Evolutionary conservation across 2,329 filamentous ascomycete genomes (phyloP).

Genomic region (Ramichloridium luteum): DNA sequence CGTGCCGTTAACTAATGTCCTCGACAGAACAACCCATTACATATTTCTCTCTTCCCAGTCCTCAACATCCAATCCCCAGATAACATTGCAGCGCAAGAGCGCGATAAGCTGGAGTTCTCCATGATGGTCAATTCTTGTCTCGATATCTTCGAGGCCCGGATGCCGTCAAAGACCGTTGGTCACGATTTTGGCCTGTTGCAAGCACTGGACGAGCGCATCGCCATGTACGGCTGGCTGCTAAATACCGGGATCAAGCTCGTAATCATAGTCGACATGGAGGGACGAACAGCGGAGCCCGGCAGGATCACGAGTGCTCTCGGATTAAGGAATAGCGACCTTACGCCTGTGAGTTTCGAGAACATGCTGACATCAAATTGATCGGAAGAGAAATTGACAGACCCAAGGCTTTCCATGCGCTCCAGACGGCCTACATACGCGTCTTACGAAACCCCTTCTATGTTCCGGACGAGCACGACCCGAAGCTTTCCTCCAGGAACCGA

Average conservation of each 20-base stretch:
- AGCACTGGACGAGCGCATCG: constrained; percentile 82
- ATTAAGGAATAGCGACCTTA: constrained; percentile 74
- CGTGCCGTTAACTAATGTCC: not conserved
- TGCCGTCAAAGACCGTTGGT: constrained; percentile 57
- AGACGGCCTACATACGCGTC: constrained; percentile 79
- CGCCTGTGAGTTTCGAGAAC: constrained; percentile 46
- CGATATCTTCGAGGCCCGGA: constrained; percentile 82
- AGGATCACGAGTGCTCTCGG: constrained; percentile 43
- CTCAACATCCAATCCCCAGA: constrained; percentile 15
- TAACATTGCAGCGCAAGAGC: constrained; percentile 38
- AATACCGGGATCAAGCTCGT: constrained; percentile 91
- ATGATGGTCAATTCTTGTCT: constrained; percentile 84
- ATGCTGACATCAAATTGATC: not conserved
- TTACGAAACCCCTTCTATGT: constrained; percentile 92
- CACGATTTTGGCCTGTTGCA: constrained; percentile 88
- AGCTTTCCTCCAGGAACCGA: constrained; percentile 33
- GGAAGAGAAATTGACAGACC: not conserved
- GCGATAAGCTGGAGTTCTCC: constrained; percentile 75
- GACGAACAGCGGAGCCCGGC: constrained; percentile 39
- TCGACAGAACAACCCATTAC: constrained; percentile 81
- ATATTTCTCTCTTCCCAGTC: constrained; percentile 82
- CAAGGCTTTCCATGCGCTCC: constrained; percentile 76
- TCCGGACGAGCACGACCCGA: constrained; percentile 69
- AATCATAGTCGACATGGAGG: constrained; percentile 81
- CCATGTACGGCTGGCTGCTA: constrained; percentile 90